Evolutionary conservation across 148 eudicot genomes (phyloP).

Genomic region (Drosera capensis): DNA sequence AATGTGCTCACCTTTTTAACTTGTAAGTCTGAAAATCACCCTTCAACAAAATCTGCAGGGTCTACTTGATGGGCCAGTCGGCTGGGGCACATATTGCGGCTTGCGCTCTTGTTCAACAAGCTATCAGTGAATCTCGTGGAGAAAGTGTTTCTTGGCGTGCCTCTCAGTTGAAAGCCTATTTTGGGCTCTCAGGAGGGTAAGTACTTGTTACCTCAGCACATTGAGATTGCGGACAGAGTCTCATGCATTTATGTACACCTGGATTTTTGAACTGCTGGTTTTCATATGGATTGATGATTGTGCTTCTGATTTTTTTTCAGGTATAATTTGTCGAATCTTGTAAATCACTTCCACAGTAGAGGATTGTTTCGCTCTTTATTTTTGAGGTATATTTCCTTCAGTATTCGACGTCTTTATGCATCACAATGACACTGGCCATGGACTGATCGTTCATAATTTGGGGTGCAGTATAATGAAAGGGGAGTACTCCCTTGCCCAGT

Average conservation of each 20-base stretch:
- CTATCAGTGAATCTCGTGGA: constrained; percentile 53
- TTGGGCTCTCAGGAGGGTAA: constrained; percentile 97
- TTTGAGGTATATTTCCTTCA: constrained; percentile 31
- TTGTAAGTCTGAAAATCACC: not conserved
- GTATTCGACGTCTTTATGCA: constrained; percentile 1
- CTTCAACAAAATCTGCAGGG: constrained; percentile 13
- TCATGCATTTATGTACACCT: not conserved
- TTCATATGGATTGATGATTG: not conserved
- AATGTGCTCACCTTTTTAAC: not conserved
- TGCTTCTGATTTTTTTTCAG: constrained; percentile 28
- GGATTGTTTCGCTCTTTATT: constrained; percentile 81
- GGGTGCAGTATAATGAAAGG: constrained; percentile 84
- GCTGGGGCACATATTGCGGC: constrained; percentile 98
- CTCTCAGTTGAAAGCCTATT: constrained; percentile 75
- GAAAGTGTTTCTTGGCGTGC: constrained; percentile 64
- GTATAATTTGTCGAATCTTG: constrained; percentile 67
- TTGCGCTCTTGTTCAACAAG: constrained; percentile 80
- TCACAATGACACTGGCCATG: not conserved
- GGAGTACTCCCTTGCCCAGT: constrained; percentile 48
- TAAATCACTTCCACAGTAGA: constrained; percentile 68
- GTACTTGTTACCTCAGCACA: constrained; percentile 1
- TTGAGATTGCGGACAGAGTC: not conserved
- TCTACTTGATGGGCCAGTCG: constrained; percentile 94
- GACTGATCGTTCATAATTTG: constrained; percentile 8
- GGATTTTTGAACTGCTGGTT: not conserved